Conservation (phyloP, 148 eudicot species). For the Chenopodium album region DNA sequence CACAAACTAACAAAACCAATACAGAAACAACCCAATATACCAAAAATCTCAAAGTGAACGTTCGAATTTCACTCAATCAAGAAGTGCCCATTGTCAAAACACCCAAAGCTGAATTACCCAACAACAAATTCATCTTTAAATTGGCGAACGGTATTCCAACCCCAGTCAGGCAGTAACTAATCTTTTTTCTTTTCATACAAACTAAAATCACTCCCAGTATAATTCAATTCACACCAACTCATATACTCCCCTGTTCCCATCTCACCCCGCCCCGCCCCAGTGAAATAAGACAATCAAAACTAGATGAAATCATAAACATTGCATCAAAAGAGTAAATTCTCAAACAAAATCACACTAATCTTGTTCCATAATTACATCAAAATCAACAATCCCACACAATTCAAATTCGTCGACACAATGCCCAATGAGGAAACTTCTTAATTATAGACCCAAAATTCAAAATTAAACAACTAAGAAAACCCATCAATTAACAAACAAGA, state of each 20-base stretch:
- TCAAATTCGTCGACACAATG: background rate
- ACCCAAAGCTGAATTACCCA: background rate
- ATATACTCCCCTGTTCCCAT: background rate
- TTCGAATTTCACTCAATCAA: background rate
- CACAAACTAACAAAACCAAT: background rate
- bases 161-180: too few relatives aligned
- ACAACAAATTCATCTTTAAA: background rate
- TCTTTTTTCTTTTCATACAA: too few relatives aligned
- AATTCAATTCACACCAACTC: background rate
- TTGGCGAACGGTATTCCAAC: background rate
- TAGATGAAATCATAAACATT: background rate
- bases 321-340: background rate
- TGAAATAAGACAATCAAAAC: background rate
- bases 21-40: background rate
- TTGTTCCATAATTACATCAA: background rate
- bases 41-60: background rate
- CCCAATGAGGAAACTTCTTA: background rate
- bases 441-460: background rate
- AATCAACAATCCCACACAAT: background rate
- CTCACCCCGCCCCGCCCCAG: background rate
- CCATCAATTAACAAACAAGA: background rate
- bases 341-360: background rate
- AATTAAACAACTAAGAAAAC: background rate
- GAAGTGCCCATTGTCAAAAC: background rate
- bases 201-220: background rate